Evolutionary conservation across 192 early-diverging fungal genomes (phyloP).

Genomic region (Ramicandelaber brevisporus): DNA sequence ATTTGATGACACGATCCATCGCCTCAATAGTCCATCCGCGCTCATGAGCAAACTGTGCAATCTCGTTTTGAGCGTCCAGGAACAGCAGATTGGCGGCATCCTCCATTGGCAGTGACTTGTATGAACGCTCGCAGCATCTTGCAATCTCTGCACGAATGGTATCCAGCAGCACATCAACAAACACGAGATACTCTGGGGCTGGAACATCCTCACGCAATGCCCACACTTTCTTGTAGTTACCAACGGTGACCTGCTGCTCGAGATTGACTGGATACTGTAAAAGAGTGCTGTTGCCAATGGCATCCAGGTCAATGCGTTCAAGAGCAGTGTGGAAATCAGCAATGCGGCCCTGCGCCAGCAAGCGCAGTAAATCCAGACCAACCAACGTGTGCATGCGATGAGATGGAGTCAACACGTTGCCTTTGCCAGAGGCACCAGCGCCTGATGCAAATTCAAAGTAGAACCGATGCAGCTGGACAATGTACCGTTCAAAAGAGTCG

Average conservation of each 20-base stretch:
- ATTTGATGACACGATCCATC: constrained; percentile 58
- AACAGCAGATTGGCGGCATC: constrained; percentile 87
- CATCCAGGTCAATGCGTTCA: constrained; percentile 64
- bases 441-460: constrained; percentile 36
- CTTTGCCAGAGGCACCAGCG: constrained; percentile 47
- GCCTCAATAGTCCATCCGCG: constrained; percentile 62
- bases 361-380: constrained; percentile 76
- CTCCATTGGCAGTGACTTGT: constrained; percentile 48
- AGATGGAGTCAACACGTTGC: too few relatives aligned
- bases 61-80: constrained; percentile 56
- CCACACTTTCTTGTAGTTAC: constrained; percentile 94
- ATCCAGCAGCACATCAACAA: constrained; percentile 78
- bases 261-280: constrained; percentile 82
- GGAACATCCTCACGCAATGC: constrained; percentile 68
- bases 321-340: constrained; percentile 98
- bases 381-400: constrained; percentile 73
- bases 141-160: constrained; percentile 93
- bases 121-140: constrained; percentile 87
- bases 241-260: constrained; percentile 95
- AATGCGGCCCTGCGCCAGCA: constrained; percentile 80
- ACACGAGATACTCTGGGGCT: constrained; percentile 74
- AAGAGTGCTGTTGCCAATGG: constrained; percentile 50
- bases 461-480: constrained; percentile 72
- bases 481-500: constrained; percentile 83
- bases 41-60: constrained; percentile 67